phyloP scores from a whole-genome alignment of 257 asterid species.

The Fraxinus pennsylvanica region DNA sequence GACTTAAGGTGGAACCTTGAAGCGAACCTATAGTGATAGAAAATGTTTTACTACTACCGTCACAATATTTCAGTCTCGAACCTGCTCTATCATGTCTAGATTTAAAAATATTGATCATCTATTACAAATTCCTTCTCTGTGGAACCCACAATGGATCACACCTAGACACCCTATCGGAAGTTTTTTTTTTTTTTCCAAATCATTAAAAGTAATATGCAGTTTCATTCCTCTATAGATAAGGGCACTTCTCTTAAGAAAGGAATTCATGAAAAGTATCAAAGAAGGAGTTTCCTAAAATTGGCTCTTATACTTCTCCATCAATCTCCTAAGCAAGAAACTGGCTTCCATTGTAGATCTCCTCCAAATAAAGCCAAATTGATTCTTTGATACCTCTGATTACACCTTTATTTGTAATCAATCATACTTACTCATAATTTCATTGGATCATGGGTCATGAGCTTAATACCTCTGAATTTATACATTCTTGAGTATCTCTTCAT shows the following conservation, averaged over 20 bases:
- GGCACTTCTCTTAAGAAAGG: too few species aligned
- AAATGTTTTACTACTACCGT: background rate
- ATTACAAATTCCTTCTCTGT: background rate
- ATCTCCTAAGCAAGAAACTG: background rate
- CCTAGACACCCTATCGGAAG: background rate
- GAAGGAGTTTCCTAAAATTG: too few species aligned
- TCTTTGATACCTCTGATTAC: background rate
- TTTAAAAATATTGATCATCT: background rate
- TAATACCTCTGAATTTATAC: background rate
- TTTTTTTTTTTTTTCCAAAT: too few species aligned
- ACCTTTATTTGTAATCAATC: background rate
- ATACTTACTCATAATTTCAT: background rate
- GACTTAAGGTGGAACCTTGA: background rate
- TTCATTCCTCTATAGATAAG: background rate
- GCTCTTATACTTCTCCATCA: background rate
- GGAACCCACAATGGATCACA: background rate
- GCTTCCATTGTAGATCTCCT: background rate
- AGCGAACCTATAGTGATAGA: background rate
- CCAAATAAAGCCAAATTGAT: background rate
- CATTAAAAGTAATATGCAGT: too few species aligned
- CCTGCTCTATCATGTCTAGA: background rate
- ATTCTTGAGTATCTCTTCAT: background rate
- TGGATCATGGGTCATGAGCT: background rate
- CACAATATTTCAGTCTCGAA: background rate
- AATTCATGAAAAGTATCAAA: too few species aligned